Evolutionary conservation across 805 yeast genomes (phyloP).

Genomic region (Henningerozyma blattae): DNA sequence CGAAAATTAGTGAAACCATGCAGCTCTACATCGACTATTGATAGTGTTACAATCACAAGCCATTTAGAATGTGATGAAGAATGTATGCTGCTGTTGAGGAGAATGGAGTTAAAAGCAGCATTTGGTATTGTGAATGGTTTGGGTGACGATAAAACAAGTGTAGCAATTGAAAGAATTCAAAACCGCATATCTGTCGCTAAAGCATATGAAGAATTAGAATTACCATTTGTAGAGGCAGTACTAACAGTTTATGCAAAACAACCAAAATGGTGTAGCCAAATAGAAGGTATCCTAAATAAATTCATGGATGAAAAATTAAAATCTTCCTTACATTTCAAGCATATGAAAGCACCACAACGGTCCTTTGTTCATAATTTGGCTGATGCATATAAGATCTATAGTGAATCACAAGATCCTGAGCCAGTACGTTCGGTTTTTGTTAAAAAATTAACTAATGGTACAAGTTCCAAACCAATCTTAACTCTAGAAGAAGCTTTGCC

Average conservation of each 20-base stretch:
- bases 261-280: conserved; percentile 52
- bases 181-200: conserved; percentile 15
- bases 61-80: conserved; percentile 54
- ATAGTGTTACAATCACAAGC: conserved; percentile 26
- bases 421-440: conserved; percentile 67
- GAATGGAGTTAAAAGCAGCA: conserved; percentile 50
- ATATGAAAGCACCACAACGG: conserved; percentile 63
- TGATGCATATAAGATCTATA: conserved; percentile 41
- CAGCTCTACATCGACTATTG: conserved; percentile 32
- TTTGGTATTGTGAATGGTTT: conserved; percentile 27
- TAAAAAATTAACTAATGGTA: conserved; percentile 24
- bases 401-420: conserved; percentile 73
- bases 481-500: conserved; percentile 23
- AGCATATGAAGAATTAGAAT: conserved; percentile 15
- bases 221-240: conserved; percentile 35
- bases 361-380: conserved; percentile 61
- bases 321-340: conserved; percentile 47
- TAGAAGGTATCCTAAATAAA: conserved; percentile 41
- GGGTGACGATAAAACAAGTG: conserved; percentile 1
- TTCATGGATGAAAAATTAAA: conserved; percentile 34
- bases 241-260: conserved; percentile 42
- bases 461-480: conserved; percentile 14
- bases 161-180: conserved; percentile 7
- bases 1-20: conserved; percentile 38
- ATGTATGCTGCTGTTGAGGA: conserved; percentile 52